Percentiles rank a stretch among this genome's conserved stretches.
Evolutionary conservation across 208 protist species (phyloP).

Genomic region (Porcisia deanei): DNA sequence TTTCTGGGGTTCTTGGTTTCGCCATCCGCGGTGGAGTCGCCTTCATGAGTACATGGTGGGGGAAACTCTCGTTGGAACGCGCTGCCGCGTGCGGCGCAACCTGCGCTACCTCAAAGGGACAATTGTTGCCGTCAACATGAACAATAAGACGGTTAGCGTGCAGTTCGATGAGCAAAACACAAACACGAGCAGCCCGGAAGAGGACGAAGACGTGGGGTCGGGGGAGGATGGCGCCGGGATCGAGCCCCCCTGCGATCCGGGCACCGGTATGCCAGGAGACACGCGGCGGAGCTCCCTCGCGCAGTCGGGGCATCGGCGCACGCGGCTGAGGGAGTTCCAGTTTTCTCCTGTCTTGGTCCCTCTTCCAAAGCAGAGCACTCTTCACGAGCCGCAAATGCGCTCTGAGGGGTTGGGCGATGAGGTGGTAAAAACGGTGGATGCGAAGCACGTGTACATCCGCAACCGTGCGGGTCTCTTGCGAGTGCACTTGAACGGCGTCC

Average conservation of each 20-base stretch:
- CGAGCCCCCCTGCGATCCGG: neutral
- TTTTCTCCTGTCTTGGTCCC: conserved; percentile 11
- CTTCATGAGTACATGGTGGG: conserved; percentile 80
- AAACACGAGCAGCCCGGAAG: conserved; percentile 7
- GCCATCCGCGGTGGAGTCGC: conserved; percentile 53
- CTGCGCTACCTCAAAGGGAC: conserved; percentile 62
- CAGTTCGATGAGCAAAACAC: conserved; percentile 43
- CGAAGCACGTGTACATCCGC: conserved; percentile 54
- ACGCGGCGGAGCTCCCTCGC: neutral
- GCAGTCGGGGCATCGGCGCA: conserved; percentile 7
- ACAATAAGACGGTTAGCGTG: conserved; percentile 64
- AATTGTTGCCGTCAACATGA: conserved; percentile 62
- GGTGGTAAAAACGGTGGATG: conserved; percentile 62
- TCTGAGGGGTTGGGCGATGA: conserved; percentile 32
- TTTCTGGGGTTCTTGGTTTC: conserved; percentile 73
- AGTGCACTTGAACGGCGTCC: conserved; percentile 86
- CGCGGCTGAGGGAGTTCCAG: conserved; percentile 19
- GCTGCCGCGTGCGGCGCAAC: conserved; percentile 61
- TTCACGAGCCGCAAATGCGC: conserved; percentile 12
- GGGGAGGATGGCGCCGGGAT: conserved; percentile 1
- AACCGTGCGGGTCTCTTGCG: conserved; percentile 57
- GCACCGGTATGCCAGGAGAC: neutral
- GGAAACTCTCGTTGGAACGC: conserved; percentile 64
- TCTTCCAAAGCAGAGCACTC: conserved; percentile 1
- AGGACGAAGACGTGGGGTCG: conserved; percentile 23